A percentile compares a stretch with the other conserved stretches of the same genome.
phyloP scores from a whole-genome alignment of 495 filamentous ascomycete genomes.

The Aspergillus indologenus region DNA sequence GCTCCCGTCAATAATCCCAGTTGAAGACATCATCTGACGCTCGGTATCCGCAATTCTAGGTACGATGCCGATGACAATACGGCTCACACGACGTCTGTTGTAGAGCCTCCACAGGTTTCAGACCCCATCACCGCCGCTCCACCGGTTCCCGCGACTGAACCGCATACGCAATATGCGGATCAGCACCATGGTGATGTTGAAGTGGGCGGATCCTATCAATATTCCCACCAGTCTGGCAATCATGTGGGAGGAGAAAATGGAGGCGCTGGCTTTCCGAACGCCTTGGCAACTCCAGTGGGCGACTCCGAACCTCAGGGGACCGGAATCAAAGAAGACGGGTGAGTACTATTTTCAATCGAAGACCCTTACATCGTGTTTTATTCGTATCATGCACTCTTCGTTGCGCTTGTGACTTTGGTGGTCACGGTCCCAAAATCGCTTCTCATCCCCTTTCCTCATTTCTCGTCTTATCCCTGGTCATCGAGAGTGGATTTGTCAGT shows the following conservation, averaged over 20 bases:
- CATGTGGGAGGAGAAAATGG: constrained; percentile 64
- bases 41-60: constrained; percentile 40
- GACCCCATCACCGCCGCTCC: constrained; percentile 23
- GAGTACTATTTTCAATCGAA: constrained; percentile 53
- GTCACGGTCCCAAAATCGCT: not conserved
- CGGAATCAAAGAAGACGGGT: constrained; percentile 98
- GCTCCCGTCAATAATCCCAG: not conserved
- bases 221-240: constrained; percentile 48
- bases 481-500: constrained; percentile 20
- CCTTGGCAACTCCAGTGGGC: constrained; percentile 26
- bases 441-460: not conserved
- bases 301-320: constrained; percentile 46
- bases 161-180: constrained; percentile 27
- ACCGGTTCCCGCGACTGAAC: constrained; percentile 23
- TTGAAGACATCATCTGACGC: constrained; percentile 2
- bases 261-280: constrained; percentile 43
- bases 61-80: constrained; percentile 81
- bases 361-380: constrained; percentile 25
- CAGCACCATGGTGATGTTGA: constrained; percentile 44
- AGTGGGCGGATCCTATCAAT: constrained; percentile 30
- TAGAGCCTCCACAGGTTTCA: constrained; percentile 29
- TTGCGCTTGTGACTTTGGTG: not conserved
- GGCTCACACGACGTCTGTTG: constrained; percentile 38
- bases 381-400: not conserved
- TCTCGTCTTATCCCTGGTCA: too few relatives aligned